Base-by-base conservation (phyloP, 129 eudicot species). In the Ambrosia artemisiifolia region DNA sequence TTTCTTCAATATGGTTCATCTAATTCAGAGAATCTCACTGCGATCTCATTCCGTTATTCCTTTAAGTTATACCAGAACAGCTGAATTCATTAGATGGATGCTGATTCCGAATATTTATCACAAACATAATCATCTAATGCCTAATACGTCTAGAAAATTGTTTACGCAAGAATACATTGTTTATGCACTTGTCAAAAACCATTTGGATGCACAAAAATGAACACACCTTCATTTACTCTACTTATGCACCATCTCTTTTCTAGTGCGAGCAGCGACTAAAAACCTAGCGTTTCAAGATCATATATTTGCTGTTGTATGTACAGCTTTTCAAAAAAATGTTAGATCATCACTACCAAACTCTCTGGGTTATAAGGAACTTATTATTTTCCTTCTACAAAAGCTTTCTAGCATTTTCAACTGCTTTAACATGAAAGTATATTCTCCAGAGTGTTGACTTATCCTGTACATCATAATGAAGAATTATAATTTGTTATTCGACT, bases 401-500 rank as follows among this genome's bases (percentile, higher is more conserved):
- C 74, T 69, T 80, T 49, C 67, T 47, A 72, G 88, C 91, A 72
- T 81, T 83, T 72, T 85, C 83, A 33, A 83, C 77, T 1, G 96
- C 77, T 74, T 83, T 59, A 47, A 82, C 81, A 46, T 85, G 90
- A 76, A 68, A 83, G 74, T 87, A 87, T 59, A 93, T 72, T 74
- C 95, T 80, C 98, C 98, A 93, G 0, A 93, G 84, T 1, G 96
- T 89, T 7, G 57, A 70, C 38, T 85, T 78, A 19, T 84, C 96
- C 96, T 93, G 60, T 75, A 78, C 61, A 76, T 16, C 18, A 63
- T 57, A 30, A 54, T 2, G 43, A 73, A 30, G 20, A 49, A 34
- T 5, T 10, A 61, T 30, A 24, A 12, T 53, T 51, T 6, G 16
- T 16, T 11, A 34, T 50, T 38, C 1, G n/a, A 59, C 19, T 11